Base-by-base conservation (phyloP, 2,329 filamentous ascomycete species). In the Hypoxylon sp. region DNA sequence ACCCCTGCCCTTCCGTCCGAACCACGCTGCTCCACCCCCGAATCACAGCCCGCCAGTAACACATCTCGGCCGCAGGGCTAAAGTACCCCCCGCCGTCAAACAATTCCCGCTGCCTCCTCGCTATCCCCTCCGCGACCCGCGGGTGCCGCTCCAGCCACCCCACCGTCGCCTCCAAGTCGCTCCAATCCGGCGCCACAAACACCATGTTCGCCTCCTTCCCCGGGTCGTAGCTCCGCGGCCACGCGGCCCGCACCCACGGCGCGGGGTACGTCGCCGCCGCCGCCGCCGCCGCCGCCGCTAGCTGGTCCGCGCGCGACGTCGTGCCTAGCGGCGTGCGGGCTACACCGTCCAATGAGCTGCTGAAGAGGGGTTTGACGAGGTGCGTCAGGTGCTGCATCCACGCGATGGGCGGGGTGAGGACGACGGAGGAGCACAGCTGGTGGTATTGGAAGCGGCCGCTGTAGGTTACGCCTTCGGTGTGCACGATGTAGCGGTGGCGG, bases 401-500 rank as follows among this genome's bases (percentile, higher is more conserved):
- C 24, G 77, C 79, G 22, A 85, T 74, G 9, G 85, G 84, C 59
- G 84, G 83, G 2, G 82, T 82, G 39, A 87, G 71, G 3, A 86
- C 78, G 0, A 86, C 82, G 68, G 81, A 83, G 9, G 74, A 79
- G 73, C 85, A 87, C 53, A 86, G 81, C 76, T 84, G 84, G 74
- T 86, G 81, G 72, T 83, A 86, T 66, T 83, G 83, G 63, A 87
- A 82, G 11, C 85, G 81, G 1, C 85, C 85, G 59, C 81, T 84
- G 77, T 87, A 87, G 3, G 84, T 82, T n/a, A 87, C 78, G 5
- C 85, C 85, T 77, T 87, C 85, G 5, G 85, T 86, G 74, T 87
- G 82, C 26, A 87, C 75, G 46, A 87, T 78, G 74, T 86, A 87
- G 60, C 81, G 82, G 75, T 85, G 84, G 59, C 77, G 77, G 76